Evolutionary conservation across 2,329 filamentous ascomycete species (phyloP), one percentile per base, ranked within the genome.

Genomic region (Colletotrichum agaves): DNA sequence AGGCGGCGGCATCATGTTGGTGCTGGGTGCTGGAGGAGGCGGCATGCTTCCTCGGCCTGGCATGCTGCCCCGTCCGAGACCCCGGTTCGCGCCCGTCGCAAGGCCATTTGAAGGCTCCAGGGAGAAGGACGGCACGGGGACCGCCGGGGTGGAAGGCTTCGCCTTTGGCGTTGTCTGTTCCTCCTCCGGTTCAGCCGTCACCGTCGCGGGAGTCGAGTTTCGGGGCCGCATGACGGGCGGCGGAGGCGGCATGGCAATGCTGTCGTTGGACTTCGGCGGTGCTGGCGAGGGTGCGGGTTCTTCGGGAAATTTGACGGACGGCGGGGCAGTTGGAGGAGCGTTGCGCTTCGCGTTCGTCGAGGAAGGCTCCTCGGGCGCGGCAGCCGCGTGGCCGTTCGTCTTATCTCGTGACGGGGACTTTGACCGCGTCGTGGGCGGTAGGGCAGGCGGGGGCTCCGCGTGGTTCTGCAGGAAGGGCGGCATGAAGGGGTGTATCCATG

Each of bases 121-220:
- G 6, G 82, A 79, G 65, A 88, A 80, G 27, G 77, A 81, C 2
- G 85, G 85, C 2, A 87, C 77, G 11, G 75, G 52, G 11, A 73
- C 71, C 31, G 72, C 66, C 13, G 72, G 72, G 5, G 67, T 58
- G 17, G 76, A 64, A 0, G 78, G 74, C 17, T 73, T 69, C 52
- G 86, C 84, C 72, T 84, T 88, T 10, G 87, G 86, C 0, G 87
- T 88, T 0, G 82, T 82, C 63, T 86, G 83, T 52, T 81, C 78
- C 6, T 78, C 77, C 5, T 78, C 77, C 37, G 76, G 73, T 39
- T 75, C 71, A 49, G 72, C 49, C 19, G 63, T 43, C 37, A 37
- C 5, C 46, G 60, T 31, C 1, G 64, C 27, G 3, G 46, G 7
- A 8, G 50, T 3, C 2, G 19, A 1, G 13, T 19, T 72, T 31